These are phyloP conservation scores for Boletus pseudopeckii DNA, from an alignment of 768 basidiomycete genomes.

Conservation along the genomic window DNA sequence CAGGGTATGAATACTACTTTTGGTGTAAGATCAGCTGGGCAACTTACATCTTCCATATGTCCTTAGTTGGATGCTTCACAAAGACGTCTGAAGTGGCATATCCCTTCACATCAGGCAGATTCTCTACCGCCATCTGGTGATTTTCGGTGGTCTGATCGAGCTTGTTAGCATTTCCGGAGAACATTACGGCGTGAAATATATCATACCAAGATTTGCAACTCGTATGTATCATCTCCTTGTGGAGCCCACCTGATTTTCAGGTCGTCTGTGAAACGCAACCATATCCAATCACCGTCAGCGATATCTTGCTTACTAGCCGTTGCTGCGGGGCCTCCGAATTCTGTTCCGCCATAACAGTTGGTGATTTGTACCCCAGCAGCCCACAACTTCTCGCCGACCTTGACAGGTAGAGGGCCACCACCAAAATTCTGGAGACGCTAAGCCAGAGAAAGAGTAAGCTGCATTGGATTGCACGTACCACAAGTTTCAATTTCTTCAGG, in stretches of 20 bases:
- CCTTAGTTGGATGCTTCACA: conserved; percentile 41
- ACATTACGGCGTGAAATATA: too few relatives aligned
- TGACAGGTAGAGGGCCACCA: conserved; percentile 38
- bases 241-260: conserved; percentile 29
- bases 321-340: conserved; percentile 16
- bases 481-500: conserved; percentile 24
- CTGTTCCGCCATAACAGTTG: conserved; percentile 37
- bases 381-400: conserved; percentile 32
- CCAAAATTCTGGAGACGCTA: conserved; percentile 29
- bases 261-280: conserved; percentile 28
- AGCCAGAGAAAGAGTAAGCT: neutral
- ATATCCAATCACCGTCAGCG: conserved; percentile 34
- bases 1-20: neutral
- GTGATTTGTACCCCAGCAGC: conserved; percentile 33
- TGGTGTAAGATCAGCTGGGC: accelerated
- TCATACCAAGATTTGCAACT: conserved; percentile 38
- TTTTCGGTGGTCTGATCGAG: neutral
- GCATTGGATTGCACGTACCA: conserved; percentile 25
- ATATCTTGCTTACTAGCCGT: conserved; percentile 1
- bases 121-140: conserved; percentile 23
- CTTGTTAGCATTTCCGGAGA: neutral
- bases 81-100: conserved; percentile 45
- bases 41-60: conserved; percentile 35
- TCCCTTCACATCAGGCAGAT: conserved; percentile 37
- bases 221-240: conserved; percentile 34